phyloP scores from a whole-genome alignment of 1,284 basidiomycete genomes.

The Volvariella volvacea region DNA sequence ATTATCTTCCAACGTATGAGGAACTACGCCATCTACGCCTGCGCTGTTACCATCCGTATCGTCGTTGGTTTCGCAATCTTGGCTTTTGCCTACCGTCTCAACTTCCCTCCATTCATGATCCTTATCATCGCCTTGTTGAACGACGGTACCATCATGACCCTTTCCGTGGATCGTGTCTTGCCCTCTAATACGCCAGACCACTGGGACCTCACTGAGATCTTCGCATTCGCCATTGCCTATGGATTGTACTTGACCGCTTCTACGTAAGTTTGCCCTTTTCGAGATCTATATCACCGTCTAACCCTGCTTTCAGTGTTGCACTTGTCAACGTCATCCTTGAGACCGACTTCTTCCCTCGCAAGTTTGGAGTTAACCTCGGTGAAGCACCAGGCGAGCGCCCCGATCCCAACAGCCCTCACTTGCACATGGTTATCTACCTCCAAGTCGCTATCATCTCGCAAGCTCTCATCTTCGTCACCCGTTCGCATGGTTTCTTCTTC shows the following conservation, averaged over 20 bases:
- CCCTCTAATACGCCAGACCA: constrained; percentile 89
- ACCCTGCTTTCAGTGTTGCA: constrained; percentile 43
- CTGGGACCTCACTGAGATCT: constrained; percentile 96
- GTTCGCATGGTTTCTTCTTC: constrained; percentile 96
- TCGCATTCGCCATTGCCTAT: constrained; percentile 92
- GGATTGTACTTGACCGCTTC: constrained; percentile 90
- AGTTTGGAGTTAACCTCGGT: constrained; percentile 67
- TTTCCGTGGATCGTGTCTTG: constrained; percentile 94
- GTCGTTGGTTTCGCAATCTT: constrained; percentile 96
- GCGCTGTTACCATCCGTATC: constrained; percentile 96
- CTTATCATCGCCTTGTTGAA: constrained; percentile 96
- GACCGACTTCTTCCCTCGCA: constrained; percentile 87
- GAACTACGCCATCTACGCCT: constrained; percentile 91
- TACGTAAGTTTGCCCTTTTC: constrained; percentile 54
- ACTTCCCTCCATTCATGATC: constrained; percentile 99
- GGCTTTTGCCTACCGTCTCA: constrained; percentile 92
- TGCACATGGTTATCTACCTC: constrained; percentile 81
- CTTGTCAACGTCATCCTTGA: constrained; percentile 83
- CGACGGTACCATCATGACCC: constrained; percentile 98
- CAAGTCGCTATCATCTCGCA: constrained; percentile 98
- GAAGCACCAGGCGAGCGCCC: constrained; percentile 34
- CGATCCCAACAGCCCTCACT: constrained; percentile 65
- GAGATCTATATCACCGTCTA: neutral
- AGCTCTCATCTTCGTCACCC: constrained; percentile 95
- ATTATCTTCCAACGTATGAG: constrained; percentile 98